Evolutionary conservation across 441 rosid genomes (phyloP).

Genomic region (Populus hybrid): DNA sequence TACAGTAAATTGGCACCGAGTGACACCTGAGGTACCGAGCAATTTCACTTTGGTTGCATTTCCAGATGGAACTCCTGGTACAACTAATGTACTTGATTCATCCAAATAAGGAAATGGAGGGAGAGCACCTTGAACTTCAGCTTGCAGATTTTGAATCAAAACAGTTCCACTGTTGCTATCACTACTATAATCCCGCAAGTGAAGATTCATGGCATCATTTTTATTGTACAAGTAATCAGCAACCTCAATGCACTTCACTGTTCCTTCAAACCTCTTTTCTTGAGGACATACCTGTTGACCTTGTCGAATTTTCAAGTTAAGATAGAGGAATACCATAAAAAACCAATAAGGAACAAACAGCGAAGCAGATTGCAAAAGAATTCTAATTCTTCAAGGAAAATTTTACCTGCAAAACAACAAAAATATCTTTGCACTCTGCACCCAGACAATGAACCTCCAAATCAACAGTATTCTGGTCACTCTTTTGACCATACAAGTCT

Average conservation of each 20-base stretch:
- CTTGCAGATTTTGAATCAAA: constrained; percentile 57
- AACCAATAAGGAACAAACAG: not conserved
- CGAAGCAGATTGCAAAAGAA: not conserved
- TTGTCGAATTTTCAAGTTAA: constrained; percentile 42
- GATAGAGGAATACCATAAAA: constrained; percentile 11
- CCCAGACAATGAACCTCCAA: constrained; percentile 37
- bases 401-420: constrained; percentile 74
- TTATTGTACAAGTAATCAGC: constrained; percentile 47
- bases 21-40: constrained; percentile 61
- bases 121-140: constrained; percentile 60
- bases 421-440: constrained; percentile 61
- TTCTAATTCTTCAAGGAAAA: constrained; percentile 23
- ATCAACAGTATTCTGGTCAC: constrained; percentile 25
- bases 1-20: constrained; percentile 45
- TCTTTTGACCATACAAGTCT: constrained; percentile 19
- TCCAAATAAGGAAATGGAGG: constrained; percentile 50
- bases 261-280: constrained; percentile 68
- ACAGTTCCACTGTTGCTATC: constrained; percentile 26
- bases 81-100: constrained; percentile 31
- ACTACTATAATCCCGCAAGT: constrained; percentile 25
- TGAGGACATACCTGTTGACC: constrained; percentile 78
- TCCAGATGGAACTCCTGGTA: constrained; percentile 38
- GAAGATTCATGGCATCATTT: constrained; percentile 29
- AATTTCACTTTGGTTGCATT: constrained; percentile 54
- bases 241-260: constrained; percentile 59